Percentiles rank a stretch among this genome's conserved stretches.
These are phyloP conservation scores for Vanrija humicola DNA, from an alignment of 1,284 basidiomycete species.

Conservation along the genomic window DNA sequence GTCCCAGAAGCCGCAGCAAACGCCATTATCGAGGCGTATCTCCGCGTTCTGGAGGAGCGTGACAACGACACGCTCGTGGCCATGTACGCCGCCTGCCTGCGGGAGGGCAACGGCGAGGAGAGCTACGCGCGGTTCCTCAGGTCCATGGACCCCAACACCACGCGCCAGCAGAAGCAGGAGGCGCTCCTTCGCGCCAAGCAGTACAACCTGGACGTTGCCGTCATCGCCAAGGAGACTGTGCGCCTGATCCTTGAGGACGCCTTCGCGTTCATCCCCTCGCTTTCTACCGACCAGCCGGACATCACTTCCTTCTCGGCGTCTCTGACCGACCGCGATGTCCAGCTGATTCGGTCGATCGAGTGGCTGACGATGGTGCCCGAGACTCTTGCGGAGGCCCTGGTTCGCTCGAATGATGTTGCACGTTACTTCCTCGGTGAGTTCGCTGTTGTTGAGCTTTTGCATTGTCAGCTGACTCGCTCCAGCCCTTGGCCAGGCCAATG, in stretches of 20 bases:
- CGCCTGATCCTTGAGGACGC: slow-evolving; percentile 69
- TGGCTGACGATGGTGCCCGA: slow-evolving; percentile 80
- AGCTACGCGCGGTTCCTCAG: slow-evolving; percentile 89
- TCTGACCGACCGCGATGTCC: slow-evolving; percentile 54
- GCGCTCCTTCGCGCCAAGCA: slow-evolving; percentile 74
- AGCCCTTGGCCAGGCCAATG: slow-evolving; percentile 69
- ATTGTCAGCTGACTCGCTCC: background rate
- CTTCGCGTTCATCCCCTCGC: slow-evolving; percentile 53
- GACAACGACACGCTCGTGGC: slow-evolving; percentile 83
- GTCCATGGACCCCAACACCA: slow-evolving; percentile 68
- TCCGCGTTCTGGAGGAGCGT: slow-evolving; percentile 78
- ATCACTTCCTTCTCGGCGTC: slow-evolving; percentile 55
- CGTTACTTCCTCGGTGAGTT: slow-evolving; percentile 78
- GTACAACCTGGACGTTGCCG: slow-evolving; percentile 75
- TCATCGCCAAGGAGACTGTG: slow-evolving; percentile 77
- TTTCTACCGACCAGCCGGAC: slow-evolving; percentile 43
- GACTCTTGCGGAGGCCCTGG: slow-evolving; percentile 72
- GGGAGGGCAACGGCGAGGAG: slow-evolving; percentile 80
- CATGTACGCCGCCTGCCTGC: slow-evolving; percentile 85
- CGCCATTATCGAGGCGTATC: slow-evolving; percentile 80
- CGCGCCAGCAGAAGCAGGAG: slow-evolving; percentile 63
- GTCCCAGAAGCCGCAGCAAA: slow-evolving; percentile 73
- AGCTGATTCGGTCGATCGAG: slow-evolving; percentile 81
- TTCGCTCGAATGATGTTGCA: slow-evolving; percentile 77
- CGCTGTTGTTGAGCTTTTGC: background rate